These are phyloP conservation scores for Rhizopus sp. DNA, from an alignment of 371 early-diverging fungal species.

Conservation along the genomic window DNA sequence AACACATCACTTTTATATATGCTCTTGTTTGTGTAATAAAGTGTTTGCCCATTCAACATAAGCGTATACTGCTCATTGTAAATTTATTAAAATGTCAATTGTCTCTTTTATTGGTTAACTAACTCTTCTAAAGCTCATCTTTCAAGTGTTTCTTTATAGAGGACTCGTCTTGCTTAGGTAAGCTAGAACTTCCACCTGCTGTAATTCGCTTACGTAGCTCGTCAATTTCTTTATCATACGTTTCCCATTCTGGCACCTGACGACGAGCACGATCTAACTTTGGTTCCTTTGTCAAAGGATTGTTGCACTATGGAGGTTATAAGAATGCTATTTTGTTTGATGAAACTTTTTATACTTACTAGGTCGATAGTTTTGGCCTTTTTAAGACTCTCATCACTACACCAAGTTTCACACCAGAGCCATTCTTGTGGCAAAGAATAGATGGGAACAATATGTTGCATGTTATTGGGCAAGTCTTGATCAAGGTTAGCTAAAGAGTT, in stretches of 20 bases:
- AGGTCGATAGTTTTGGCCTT: slow-evolving; percentile 95
- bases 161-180: background rate
- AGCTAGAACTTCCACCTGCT: background rate
- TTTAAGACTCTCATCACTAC: slow-evolving; percentile 79
- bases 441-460: slow-evolving; percentile 91
- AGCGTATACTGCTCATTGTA: no score
- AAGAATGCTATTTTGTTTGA: background rate
- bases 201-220: slow-evolving; percentile 35
- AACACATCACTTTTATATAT: no score
- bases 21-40: no score
- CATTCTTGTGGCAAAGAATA: slow-evolving; percentile 93
- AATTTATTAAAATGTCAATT: no score
- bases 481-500: slow-evolving; percentile 92
- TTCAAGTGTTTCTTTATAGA: background rate
- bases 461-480: slow-evolving; percentile 96
- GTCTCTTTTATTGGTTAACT: no score
- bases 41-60: no score
- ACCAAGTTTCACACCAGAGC: slow-evolving; percentile 99
- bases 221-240: slow-evolving; percentile 69
- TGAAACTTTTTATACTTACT: slow-evolving; percentile 44
- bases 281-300: slow-evolving; percentile 96
- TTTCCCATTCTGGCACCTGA: slow-evolving; percentile 92
- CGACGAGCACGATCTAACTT: slow-evolving; percentile 92
- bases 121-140: background rate
- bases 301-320: slow-evolving; percentile 77